Base-by-base conservation (phyloP, 2,329 filamentous ascomycete genomes). In the Knoxdaviesia capensis region DNA sequence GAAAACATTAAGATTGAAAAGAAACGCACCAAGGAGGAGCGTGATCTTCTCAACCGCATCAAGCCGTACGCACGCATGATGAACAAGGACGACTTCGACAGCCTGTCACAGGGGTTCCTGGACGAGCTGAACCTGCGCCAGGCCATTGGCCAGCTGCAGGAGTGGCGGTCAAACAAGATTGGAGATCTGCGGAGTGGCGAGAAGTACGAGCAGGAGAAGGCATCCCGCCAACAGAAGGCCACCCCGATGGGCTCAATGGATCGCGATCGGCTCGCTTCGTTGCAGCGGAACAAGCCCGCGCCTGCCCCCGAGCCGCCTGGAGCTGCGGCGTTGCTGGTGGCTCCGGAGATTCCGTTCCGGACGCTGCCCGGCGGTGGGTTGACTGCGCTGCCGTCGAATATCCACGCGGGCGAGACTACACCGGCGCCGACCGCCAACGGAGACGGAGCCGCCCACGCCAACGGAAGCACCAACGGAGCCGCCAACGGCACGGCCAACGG, bases 51-150 rank as follows among this genome's bases (percentile, higher is more conserved):
- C 10, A 88, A 88, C 60, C 94, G 93, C 56, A 81, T 86, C 5
- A 98, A 98, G 53, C 90, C 90, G 0, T 94, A 94, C 53, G 88
- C 86, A 3, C 75, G 88, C 36, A 92, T 96, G 74, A 94, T 96
- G 88, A 93, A 88, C 52, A 80, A 80, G 51, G 69, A 79, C 39
- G 90, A 98, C 56, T 96, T 93, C 53, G 81, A 92, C 48, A 74
- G 77, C 7, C 78, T 96, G 50, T 82, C 79, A 49, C 77, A 85
- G 46, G 87, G 86, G 2, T 64, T 98, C 1, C 72, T 93, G 39
- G 87, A 93, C 52, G 90, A 98, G 59, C 74, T 90, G 48, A 93
- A 94, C 50, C 65, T 98, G 11, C 77, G 90, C 2, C 78, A 92
- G 53, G 90, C 90, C 34, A 94, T 98, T 45, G 49, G 71, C 0